Percentiles rank a stretch among this genome's conserved stretches.
Evolutionary conservation across 768 basidiomycete species (phyloP).

Genomic region (Tubosaeta sp.): DNA sequence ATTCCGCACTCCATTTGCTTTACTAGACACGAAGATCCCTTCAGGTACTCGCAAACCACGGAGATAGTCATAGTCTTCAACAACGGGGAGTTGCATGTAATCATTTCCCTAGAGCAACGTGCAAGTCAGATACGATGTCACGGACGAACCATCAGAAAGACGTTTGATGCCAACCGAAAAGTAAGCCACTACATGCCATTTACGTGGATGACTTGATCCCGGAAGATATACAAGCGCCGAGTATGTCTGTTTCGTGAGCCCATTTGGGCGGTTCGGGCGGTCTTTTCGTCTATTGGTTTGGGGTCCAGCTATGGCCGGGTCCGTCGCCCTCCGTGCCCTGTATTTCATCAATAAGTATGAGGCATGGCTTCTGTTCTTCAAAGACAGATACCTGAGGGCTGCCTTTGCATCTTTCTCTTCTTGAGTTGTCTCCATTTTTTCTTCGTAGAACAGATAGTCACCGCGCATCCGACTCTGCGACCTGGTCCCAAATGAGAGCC

Average conservation of each 20-base stretch:
- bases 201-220: constrained; percentile 51
- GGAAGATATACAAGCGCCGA: constrained; percentile 70
- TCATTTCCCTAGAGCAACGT: constrained; percentile 52
- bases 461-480: constrained; percentile 83
- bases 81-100: constrained; percentile 63
- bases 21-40: constrained; percentile 71
- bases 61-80: constrained; percentile 73
- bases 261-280: constrained; percentile 71
- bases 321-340: constrained; percentile 57
- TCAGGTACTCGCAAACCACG: constrained; percentile 62
- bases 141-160: neutral
- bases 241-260: constrained; percentile 84
- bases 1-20: constrained; percentile 37
- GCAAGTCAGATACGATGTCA: constrained; percentile 4
- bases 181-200: constrained; percentile 85
- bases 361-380: neutral
- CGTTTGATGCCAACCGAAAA: constrained; percentile 52
- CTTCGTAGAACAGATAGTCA: constrained; percentile 80
- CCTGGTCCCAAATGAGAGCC: constrained; percentile 37
- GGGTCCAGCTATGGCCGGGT: constrained; percentile 54
- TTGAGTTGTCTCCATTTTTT: constrained; percentile 75
- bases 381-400: constrained; percentile 54
- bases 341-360: constrained; percentile 9
- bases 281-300: constrained; percentile 69
- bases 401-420: constrained; percentile 79